Base-by-base conservation (phyloP, 495 filamentous ascomycete genomes). In the Tetracladium marchalianum region DNA sequence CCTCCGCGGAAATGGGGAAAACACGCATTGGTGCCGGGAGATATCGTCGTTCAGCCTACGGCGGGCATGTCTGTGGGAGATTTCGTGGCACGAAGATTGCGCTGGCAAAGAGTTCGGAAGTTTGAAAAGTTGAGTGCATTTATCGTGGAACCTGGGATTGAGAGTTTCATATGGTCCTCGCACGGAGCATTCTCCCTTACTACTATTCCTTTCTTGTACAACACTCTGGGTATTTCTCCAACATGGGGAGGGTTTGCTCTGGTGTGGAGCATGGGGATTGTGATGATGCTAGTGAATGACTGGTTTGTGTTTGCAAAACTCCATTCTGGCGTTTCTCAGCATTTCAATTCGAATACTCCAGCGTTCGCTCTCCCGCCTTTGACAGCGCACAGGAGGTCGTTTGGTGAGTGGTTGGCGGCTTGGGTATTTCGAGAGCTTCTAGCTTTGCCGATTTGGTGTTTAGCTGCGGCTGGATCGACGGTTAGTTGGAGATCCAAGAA, bases 91-190 rank as follows among this genome's bases (percentile, higher is more conserved):
- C 80, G 90, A 10, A 77, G 90, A 3, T 77, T 88, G 0, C 75
- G 90, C 38, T 96, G 90, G 90, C 65, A 94, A 17, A 78, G 90
- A 0, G 90, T 93, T 3, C 74, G 90, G 19, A 96, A 95, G 58
- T 96, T 85, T 68, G 93, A 87, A 6, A 87, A 94, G 22, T 66
- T 85, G 18, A 69, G 80, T 0, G 90, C 90, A 0, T 94, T 16
- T 16, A n/a, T 36, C 12, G 35, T 36, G 16, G 35, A 36, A 10
- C 35, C 35, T 2, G 35, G 35, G 12, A 36, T 16, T 3, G 35
- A 36, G 16, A n/a, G 12, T n/a, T 36, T 36, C 3, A n/a, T 36
- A n/a, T 36, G 35, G 12, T 36, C 35, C 2, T 2, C 16, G 3
- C 16, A 36, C 10, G 35, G 35, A 16, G 35, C 35, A 4, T 36